Evolutionary conservation across 2,329 filamentous ascomycete species (phyloP), one percentile per base, ranked within the genome.

Genomic region (Colletotrichum coccodes): DNA sequence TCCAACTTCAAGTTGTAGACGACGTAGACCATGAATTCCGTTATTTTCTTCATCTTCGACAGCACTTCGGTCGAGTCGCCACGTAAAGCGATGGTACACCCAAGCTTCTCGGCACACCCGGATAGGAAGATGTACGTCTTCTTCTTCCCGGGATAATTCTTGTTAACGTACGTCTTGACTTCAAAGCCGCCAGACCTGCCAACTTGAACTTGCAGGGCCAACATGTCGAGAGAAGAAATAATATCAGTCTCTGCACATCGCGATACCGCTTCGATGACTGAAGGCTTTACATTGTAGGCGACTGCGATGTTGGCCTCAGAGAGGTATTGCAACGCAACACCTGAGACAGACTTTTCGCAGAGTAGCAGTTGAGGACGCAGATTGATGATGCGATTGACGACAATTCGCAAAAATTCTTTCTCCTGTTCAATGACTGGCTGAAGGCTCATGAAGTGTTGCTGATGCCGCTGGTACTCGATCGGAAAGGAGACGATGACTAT

Each of bases 21-120:
- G 23, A 99, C 97, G 74, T 98, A 99, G 42, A 97, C 92, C 95
- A 99, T 98, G 77, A 99, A 98, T 77, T 99, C 96, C 12, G 95
- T 96, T 72, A 99, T 96, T 60, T 90, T 89, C 81, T 99, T 99
- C 79, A 99, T 90, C 73, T 91, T 93, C 1, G 90, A 85, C 21
- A 99, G 85, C 0, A 90, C 85, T 54, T 88, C 83, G 34, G 90
- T 91, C 68, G 92, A 90, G 4, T 92, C 93, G 1, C 96, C 96
- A 52, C 96, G 91, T 26, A 99, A 84, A 14, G 94, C 94, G 73
- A 99, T 97, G 0, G 96, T 99, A 77, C 96, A 98, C 0, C 96
- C 97, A 2, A 99, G 88, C 68, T 97, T 92, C 71, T 93, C 94
- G 9, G 92, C 90, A 74, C 94, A 98, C 3, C 95, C 95, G 1